Evolutionary conservation across 179 eudicot species (phyloP).

Genomic region (Nepenthes alata): DNA sequence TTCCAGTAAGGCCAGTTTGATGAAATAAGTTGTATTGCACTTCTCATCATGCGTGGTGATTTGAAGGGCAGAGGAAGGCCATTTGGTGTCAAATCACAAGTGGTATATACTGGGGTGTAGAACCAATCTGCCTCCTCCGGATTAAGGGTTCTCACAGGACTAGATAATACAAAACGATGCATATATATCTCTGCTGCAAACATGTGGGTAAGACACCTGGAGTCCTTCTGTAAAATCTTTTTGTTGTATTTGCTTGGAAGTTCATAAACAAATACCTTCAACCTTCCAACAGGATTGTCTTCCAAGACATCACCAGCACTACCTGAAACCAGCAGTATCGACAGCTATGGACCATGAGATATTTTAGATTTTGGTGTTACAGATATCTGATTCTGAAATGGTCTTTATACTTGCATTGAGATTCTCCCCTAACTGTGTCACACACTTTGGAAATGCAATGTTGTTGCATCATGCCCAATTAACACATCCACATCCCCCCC

Average conservation of each 20-base stretch:
- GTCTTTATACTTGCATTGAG: no score
- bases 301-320: conserved; percentile 96
- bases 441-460: no score
- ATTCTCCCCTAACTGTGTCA: no score
- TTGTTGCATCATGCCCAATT: no score
- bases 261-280: conserved; percentile 88
- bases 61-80: conserved; percentile 95
- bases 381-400: no score
- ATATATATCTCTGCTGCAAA: conserved; percentile 92
- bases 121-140: conserved; percentile 98
- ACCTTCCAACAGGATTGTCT: conserved; percentile 83
- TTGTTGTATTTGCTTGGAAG: conserved; percentile 97
- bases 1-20: conserved; percentile 99
- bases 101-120: conserved; percentile 81
- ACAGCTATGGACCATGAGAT: no score
- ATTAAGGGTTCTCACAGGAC: conserved; percentile 80
- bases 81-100: conserved; percentile 85
- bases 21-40: conserved; percentile 89
- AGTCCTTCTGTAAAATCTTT: conserved; percentile 78
- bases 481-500: no score
- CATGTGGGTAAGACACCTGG: conserved; percentile 88
- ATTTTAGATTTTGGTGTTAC: no score
- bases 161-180: conserved; percentile 78
- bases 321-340: conserved; percentile 26
- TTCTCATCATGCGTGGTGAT: conserved; percentile 96